Base-by-base conservation (phyloP, 192 early-diverging fungal genomes). In the Irineochytrium annulatum region DNA sequence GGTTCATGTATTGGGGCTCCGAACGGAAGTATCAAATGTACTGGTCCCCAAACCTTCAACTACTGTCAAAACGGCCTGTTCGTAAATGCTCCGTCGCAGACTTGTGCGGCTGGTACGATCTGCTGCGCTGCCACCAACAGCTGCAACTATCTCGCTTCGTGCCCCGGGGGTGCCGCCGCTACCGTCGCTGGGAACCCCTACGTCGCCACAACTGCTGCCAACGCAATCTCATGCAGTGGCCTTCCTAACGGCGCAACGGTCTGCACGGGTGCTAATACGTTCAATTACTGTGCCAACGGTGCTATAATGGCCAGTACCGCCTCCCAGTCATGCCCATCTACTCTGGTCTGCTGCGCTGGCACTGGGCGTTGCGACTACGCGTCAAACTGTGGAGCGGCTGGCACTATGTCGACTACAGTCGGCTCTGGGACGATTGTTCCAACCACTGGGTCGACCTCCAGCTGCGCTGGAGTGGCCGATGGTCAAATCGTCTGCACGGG, bases 281-380 rank as follows among this genome's bases (percentile, higher is more conserved):
- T 65, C 35, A 48, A 39, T 17, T 65, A 65, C 63, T 57, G 45
- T 52, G 5, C 58, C 5, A 55, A 65, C 45, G 28, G 58, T 20
- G 55, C 28, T 3, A 48, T 58, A 2, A 31, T 57, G 34, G 28
- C 44, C 11, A 28, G 17, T 6, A 28, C 27, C 16, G 29, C 53
- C 29, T 14, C 22, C 16, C 53, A 55, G 33, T 11, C 27, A 8
- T 55, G 29, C 31, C 27, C 27, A 3, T 31, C 53, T 31, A 43
- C 39, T 1, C 11, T 26, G 19, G 37, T 43, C 8, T 43, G 35
- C 52, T 63, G 62, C 39, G 24, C 62, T 30, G 53, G 37, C 39
- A 22, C 57, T 26, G 46, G 34, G 26, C 49, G 45, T 1, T 62
- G 60, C 31, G 43, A 34, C 49, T 19, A 6, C 22, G 5, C 11